These are phyloP conservation scores for Tetrapisispora taiwanensis DNA, from an alignment of 805 yeast genomes.

Conservation along the genomic window DNA sequence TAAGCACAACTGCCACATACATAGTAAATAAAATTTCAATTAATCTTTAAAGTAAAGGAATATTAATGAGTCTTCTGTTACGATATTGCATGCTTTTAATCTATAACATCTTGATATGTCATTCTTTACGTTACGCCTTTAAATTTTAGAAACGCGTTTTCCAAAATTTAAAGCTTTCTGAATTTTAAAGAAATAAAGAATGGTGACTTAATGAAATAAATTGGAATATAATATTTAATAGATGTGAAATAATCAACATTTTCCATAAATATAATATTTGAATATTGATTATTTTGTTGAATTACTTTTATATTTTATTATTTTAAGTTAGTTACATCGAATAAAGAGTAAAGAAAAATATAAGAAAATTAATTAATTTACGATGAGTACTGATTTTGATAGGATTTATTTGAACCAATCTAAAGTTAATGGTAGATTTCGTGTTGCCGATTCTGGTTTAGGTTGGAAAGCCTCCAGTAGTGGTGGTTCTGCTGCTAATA, in stretches of 20 bases:
- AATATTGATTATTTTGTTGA: too few species aligned
- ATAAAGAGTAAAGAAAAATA: too few species aligned
- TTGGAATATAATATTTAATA: too few species aligned
- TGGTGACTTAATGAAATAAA: too few species aligned
- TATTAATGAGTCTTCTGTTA: too few species aligned
- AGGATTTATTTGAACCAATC: slow-evolving; percentile 85
- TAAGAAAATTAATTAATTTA: neutral
- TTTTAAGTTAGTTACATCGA: too few species aligned
- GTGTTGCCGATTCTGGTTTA: slow-evolving; percentile 91
- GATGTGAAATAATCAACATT: too few species aligned
- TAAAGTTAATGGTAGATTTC: slow-evolving; percentile 73
- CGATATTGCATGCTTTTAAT: neutral
- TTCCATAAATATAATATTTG: too few species aligned
- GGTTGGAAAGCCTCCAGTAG: slow-evolving; percentile 76
- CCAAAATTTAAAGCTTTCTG: neutral
- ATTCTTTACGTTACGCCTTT: neutral
- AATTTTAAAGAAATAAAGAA: neutral
- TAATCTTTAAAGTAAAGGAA: too few species aligned
- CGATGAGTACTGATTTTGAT: slow-evolving; percentile 63
- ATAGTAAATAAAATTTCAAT: too few species aligned
- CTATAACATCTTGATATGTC: neutral
- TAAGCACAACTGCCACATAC: too few species aligned
- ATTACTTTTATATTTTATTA: too few species aligned
- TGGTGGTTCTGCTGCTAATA: slow-evolving; percentile 36
- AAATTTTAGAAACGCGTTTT: neutral